Evolutionary conservation across 257 asterid genomes (phyloP), one percentile per base, ranked within the genome.

Genomic region (Capsicum rhomboideum): DNA sequence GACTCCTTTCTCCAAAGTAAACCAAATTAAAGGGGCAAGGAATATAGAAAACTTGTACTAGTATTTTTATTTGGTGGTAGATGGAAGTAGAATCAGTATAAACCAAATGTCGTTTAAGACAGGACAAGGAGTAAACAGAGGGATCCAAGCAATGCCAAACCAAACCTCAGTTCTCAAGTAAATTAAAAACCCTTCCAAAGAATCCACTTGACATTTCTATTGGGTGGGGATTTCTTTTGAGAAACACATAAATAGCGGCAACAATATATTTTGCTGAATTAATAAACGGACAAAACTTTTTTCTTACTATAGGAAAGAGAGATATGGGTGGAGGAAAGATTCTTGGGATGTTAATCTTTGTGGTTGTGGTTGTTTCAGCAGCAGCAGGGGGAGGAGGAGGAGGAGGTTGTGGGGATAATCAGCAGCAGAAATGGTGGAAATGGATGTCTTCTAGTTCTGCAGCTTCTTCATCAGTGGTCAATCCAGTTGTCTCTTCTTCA

Each of bases 391-490:
- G 82, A 64, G 72, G 72, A 9, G 93, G 90, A 11, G 55, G 83
- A 63, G 69, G 69, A 49, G 81, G 75, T 31, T 31, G 0, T 31
- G 49, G 82, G 58, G 82, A 50, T 28, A 50, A 23, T 75, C 61
- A 49, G 5, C 80, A 92, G 55, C 93, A 85, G 63, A 88, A 88
- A 67, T 89, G 93, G 96, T 88, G 95, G 88, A 91, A 87, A 86
- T 83, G 87, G 92, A 88, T 87, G 53, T 90, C 93, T 55, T 29
- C 74, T 12, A 83, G 44, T 61, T 84, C 89, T 17, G 50, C 85
- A 58, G 77, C 85, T 37, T 44, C 86, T 9, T 75, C 86, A n/a
- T 83, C 86, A 61, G 49, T 59, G 58, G 66, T 85, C 86, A 90
- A 56, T 63, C 90, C 82, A 84, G 66, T 80, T 69, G 77, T 82